These are phyloP conservation scores for Hypoxylon sp. DNA, from an alignment of 2,329 filamentous ascomycete genomes.

Conservation along the genomic window DNA sequence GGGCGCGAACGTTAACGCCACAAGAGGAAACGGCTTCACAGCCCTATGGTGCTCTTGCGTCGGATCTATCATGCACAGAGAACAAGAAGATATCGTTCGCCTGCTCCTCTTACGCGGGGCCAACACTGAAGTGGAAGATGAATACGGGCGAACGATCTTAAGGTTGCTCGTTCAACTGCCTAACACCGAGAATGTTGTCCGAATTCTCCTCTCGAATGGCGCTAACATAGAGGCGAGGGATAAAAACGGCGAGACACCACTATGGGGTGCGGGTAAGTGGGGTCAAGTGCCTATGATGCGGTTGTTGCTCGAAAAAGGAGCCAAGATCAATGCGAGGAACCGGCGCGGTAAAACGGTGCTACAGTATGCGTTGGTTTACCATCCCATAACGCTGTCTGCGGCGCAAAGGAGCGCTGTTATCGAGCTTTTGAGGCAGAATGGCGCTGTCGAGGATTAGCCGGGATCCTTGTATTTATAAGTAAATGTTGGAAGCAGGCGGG, in stretches of 20 bases:
- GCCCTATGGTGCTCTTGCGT: not conserved
- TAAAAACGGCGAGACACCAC: not conserved
- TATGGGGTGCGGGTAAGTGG: not conserved
- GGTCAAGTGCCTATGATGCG: not conserved
- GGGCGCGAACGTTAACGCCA: not conserved
- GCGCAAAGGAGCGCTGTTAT: not conserved
- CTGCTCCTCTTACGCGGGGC: not conserved
- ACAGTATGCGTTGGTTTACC: too few species aligned
- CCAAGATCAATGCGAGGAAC: not conserved
- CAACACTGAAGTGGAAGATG: not conserved
- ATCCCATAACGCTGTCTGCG: too few species aligned
- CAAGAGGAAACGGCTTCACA: not conserved
- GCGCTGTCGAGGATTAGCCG: not conserved
- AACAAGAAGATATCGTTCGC: not conserved
- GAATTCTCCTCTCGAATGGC: not conserved
- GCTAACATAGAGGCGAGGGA: slow-evolving; percentile 1
- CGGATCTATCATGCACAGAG: too few species aligned
- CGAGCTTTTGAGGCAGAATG: not conserved
- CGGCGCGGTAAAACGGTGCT: not conserved
- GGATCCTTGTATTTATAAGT: not conserved
- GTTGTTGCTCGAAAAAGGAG: slow-evolving; percentile 21
- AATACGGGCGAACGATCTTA: not conserved
- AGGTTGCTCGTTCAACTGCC: not conserved
- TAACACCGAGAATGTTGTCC: not conserved
- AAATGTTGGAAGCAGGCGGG: not conserved